These are phyloP conservation scores for Cunninghamia lanceolata DNA, from an alignment of 75 land plant species.

Conservation along the genomic window DNA sequence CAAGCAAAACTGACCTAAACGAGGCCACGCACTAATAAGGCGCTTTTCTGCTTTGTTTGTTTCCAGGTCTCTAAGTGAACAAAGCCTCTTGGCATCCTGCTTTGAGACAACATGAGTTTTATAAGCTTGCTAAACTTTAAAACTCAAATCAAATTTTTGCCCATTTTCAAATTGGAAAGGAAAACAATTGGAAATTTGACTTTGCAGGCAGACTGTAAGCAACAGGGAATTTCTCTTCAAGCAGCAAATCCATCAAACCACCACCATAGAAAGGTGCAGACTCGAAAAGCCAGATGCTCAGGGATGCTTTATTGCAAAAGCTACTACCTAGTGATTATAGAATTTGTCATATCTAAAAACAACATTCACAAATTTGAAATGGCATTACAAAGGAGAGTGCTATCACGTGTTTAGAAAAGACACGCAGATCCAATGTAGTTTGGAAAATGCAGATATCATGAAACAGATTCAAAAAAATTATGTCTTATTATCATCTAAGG, in stretches of 20 bases:
- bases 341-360: background rate
- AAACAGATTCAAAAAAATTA: background rate
- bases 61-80: slow-evolving; percentile 64
- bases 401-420: background rate
- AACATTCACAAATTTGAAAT: background rate
- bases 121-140: slow-evolving; percentile 44
- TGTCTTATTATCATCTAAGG: background rate
- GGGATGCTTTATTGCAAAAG: background rate
- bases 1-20: slow-evolving; percentile 86
- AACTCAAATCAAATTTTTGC: slow-evolving; percentile 26
- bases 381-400: background rate
- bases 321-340: background rate
- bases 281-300: background rate
- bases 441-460: background rate
- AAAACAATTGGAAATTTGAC: slow-evolving; percentile 38
- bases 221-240: slow-evolving; percentile 31
- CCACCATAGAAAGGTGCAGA: slow-evolving; percentile 4
- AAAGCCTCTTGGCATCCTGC: slow-evolving; percentile 83
- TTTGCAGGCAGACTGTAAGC: slow-evolving; percentile 18
- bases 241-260: slow-evolving; percentile 20
- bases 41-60: slow-evolving; percentile 68
- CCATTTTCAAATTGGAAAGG: slow-evolving; percentile 28
- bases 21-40: slow-evolving; percentile 85
- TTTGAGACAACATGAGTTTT: slow-evolving; percentile 69
- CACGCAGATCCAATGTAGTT: background rate